phyloP scores from a whole-genome alignment of 2,329 filamentous ascomycete genomes.

The Colletotrichum agaves region DNA sequence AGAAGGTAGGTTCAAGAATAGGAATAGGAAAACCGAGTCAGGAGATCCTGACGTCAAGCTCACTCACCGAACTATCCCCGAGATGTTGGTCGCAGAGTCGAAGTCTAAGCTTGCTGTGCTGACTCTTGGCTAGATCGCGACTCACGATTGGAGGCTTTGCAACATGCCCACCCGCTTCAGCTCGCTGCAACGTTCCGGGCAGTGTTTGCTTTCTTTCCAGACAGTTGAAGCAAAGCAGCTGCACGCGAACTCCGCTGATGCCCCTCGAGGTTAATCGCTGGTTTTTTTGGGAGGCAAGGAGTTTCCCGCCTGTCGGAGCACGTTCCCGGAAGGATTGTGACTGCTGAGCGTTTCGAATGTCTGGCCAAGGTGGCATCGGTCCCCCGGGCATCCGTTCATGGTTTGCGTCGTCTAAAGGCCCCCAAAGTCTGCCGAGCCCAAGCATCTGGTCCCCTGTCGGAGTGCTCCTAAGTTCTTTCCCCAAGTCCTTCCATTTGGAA shows the following conservation, averaged over 20 bases:
- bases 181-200: slow-evolving; percentile 24
- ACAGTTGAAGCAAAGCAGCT: slow-evolving; percentile 26
- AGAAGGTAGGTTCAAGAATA: slow-evolving; percentile 19
- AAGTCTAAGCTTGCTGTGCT: slow-evolving; percentile 36
- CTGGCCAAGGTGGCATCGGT: slow-evolving; percentile 23
- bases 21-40: slow-evolving; percentile 23
- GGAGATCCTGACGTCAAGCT: slow-evolving; percentile 27
- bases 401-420: slow-evolving; percentile 16
- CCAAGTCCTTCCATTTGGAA: background rate
- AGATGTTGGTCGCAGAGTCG: slow-evolving; percentile 27
- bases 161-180: slow-evolving; percentile 17
- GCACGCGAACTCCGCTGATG: slow-evolving; percentile 9
- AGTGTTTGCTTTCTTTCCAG: slow-evolving; percentile 20
- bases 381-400: slow-evolving; percentile 7
- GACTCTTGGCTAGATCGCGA: slow-evolving; percentile 28
- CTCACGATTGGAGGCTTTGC: slow-evolving; percentile 27
- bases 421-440: background rate
- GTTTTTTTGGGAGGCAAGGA: slow-evolving; percentile 12
- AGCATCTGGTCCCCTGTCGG: slow-evolving; percentile 12
- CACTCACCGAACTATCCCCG: slow-evolving; percentile 34
- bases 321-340: slow-evolving; percentile 14
- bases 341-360: slow-evolving; percentile 28
- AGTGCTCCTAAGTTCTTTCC: slow-evolving; percentile 2
- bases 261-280: slow-evolving; percentile 4
- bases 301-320: slow-evolving; percentile 14